Evolutionary conservation across 306 rosid genomes (phyloP), one percentile per base, ranked within the genome.

Genomic region (Sphenostylis stenocarpa): DNA sequence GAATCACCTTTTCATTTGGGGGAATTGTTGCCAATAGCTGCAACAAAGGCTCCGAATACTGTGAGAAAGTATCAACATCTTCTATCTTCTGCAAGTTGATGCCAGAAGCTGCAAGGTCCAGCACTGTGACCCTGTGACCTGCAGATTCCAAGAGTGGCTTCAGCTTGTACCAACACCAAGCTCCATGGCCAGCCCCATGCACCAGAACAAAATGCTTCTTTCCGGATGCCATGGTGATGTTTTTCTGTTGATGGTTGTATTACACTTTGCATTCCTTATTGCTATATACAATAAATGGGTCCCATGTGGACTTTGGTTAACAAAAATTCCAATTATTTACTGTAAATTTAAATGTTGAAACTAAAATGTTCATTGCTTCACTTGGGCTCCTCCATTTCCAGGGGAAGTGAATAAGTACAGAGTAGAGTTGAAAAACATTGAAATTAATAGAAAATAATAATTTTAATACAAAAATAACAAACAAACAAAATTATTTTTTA

Each of bases 141-240:
- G 85, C 79, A 0, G 85, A 68, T 82, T 93, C 87, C 0, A 91
- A 81, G n/a, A 1, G 86, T 7, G 91, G 90, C 31, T 87, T 89
- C 24, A 93, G 20, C 83, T 88, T 93, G 89, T 85, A 84, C 98
- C 97, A 93, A 38, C 86, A 2, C 97, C 97, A 93, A 7, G 92
- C 92, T 0, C 97, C 97, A 61, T 89, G 96, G 81, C 96, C 77
- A 7, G 89, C 89, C 4, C 96, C 97, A 41, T 93, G 98, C 15
- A 93, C 89, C 23, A 91, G 66, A n/a, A 93, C 87, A 76, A 68
- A 89, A 56, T 86, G 96, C 45, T 87, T 73, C 0, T 23, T 34
- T 38, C 61, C 68, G 24, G 74, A 55, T 14, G 15, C 15, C 81
- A 26, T 38, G 9, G n/a, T n/a, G n/a, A n/a, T n/a, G n/a, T n/a